Base-by-base conservation (phyloP, 2,329 filamentous ascomycete species). In the Exutisphaerella laricina region DNA sequence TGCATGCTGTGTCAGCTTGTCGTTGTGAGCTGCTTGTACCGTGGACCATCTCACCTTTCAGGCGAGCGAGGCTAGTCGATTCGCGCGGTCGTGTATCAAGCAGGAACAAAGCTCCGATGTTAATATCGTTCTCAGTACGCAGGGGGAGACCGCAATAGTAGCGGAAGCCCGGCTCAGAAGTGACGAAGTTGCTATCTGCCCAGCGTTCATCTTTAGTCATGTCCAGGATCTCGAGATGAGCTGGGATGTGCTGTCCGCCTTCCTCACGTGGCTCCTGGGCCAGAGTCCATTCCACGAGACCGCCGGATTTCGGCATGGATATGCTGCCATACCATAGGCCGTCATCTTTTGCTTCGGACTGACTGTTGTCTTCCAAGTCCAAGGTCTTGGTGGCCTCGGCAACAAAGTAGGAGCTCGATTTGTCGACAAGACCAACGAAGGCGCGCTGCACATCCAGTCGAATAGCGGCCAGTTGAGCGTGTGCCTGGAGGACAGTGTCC, bases 251-350 rank as follows among this genome's bases (percentile, higher is more conserved):
- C 21, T 49, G 56, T 7, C 58, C 58, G 14, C 57, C 53, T 3
- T 48, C 41, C 12, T 26, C 42, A 21, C 9, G 44, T 26, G 26
- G 56, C 14, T 39, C 39, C 20, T 46, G 54, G n/a, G 41, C 48
- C 74, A 43, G 71, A 49, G 75, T 73, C 34, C 74, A 70, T 29
- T 71, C 73, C 1, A 72, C 72, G 2, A 77, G 78, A 21, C 73
- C 70, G 36, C 83, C 75, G 1, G 78, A 79, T 0, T 82, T 79
- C 14, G 72, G 73, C n/a, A 73, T 72, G 45, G 75, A 74, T 52
- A 77, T 77, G 42, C 46, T 53, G 40, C 62, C 59, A 17, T 49
- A 68, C 46, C 53, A 67, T 58, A 65, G 47, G 36, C 58, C 40
- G 50, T 61, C 44, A 58, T 59, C 36, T 45, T 58, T 33, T 46